Percentiles rank a stretch among this genome's conserved stretches.
phyloP scores from a whole-genome alignment of 495 filamentous ascomycete species.

The Hypoxylon subgilvum region DNA sequence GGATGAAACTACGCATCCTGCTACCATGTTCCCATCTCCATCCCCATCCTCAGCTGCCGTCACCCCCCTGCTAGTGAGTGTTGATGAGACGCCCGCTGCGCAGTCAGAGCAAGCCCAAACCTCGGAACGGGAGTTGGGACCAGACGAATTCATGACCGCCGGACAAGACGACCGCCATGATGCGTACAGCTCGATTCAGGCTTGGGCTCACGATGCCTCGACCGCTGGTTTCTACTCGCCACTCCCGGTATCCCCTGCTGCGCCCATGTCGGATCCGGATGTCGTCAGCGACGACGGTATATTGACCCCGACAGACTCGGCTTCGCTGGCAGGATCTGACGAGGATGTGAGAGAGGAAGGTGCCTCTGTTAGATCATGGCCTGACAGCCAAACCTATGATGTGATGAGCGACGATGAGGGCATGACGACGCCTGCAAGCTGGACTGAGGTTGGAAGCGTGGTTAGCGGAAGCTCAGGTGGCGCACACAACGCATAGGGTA shows the following conservation, averaged over 20 bases:
- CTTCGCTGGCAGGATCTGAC: constrained; percentile 52
- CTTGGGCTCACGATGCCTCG: constrained; percentile 57
- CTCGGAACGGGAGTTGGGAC: constrained; percentile 46
- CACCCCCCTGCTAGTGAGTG: constrained; percentile 41
- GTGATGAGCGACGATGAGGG: constrained; percentile 72
- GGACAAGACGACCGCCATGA: constrained; percentile 48
- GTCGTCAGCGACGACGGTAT: constrained; percentile 53
- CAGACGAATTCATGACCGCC: constrained; percentile 55
- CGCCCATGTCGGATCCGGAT: constrained; percentile 50
- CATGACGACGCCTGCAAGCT: constrained; percentile 70
- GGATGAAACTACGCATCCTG: constrained; percentile 19
- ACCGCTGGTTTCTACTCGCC: constrained; percentile 59
- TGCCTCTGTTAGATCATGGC: constrained; percentile 35
- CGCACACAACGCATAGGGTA: constrained; percentile 40
- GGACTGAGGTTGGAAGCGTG: constrained; percentile 79
- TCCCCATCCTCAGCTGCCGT: constrained; percentile 25
- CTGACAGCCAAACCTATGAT: constrained; percentile 50
- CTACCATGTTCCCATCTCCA: too few relatives aligned
- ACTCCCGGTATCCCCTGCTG: constrained; percentile 48
- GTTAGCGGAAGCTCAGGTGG: constrained; percentile 62
- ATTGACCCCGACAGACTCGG: constrained; percentile 59
- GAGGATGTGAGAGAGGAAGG: constrained; percentile 48
- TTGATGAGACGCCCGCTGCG: constrained; percentile 29
- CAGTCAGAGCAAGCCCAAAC: constrained; percentile 6
- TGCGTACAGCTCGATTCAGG: constrained; percentile 60